phyloP scores from a whole-genome alignment of 163 green algal genomes.

The Prototheca wickerhamii region DNA sequence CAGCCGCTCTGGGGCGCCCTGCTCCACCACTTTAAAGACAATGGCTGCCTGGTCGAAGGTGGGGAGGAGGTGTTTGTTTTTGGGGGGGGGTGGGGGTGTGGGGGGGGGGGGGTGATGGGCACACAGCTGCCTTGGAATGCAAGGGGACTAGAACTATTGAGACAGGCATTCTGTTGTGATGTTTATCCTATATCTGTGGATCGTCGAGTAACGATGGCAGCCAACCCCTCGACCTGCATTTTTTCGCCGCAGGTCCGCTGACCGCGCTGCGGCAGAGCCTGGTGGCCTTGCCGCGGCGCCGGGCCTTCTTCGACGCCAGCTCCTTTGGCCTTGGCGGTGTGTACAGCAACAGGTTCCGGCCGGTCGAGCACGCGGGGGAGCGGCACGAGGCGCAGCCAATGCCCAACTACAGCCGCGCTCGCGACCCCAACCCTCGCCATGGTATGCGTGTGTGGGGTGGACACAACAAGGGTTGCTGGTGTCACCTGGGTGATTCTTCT shows the following conservation, averaged over 20 bases:
- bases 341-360: constrained; percentile 40
- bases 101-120: too few relatives aligned
- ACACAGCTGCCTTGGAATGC: too few relatives aligned
- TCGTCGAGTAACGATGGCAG: too few relatives aligned
- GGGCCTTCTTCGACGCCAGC: constrained; percentile 53
- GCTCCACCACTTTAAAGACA: constrained; percentile 87
- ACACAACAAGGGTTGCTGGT: neutral
- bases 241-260: constrained; percentile 60
- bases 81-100: neutral
- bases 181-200: too few relatives aligned
- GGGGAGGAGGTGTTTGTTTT: constrained; percentile 1
- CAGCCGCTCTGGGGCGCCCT: constrained; percentile 87
- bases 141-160: too few relatives aligned
- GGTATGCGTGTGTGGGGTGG: too few relatives aligned
- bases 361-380: constrained; percentile 24
- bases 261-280: constrained; percentile 84
- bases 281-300: constrained; percentile 64
- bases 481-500: too few relatives aligned
- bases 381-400: constrained; percentile 3
- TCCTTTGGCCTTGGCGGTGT: constrained; percentile 47
- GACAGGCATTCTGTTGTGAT: too few relatives aligned
- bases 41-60: constrained; percentile 81
- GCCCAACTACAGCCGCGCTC: neutral
- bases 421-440: too few relatives aligned
- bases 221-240: too few relatives aligned